Conservation (phyloP, 441 rosid species). For the Pelargonium australe region DNA sequence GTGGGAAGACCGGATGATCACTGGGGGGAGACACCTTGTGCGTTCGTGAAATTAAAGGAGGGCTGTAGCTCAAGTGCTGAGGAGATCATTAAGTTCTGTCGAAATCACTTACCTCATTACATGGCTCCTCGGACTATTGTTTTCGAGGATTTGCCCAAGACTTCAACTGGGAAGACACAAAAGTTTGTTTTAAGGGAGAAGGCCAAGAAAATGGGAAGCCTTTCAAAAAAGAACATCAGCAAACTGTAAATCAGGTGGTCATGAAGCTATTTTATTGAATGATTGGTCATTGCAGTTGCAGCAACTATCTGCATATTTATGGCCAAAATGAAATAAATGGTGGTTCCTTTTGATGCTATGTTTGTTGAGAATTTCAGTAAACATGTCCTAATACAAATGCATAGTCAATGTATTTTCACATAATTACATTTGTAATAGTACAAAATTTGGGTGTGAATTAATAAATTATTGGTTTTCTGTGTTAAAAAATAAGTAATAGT, state of each 20-base stretch:
- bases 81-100: conserved; percentile 58
- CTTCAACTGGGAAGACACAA: conserved; percentile 88
- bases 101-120: conserved; percentile 62
- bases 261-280: too few species aligned
- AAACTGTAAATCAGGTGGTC: neutral
- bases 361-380: too few species aligned
- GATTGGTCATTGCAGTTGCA: too few species aligned
- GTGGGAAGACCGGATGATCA: conserved; percentile 77
- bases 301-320: too few species aligned
- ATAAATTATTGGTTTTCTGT: too few species aligned
- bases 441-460: too few species aligned
- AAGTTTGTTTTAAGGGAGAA: conserved; percentile 66
- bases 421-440: too few species aligned
- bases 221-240: neutral
- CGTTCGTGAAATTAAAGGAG: conserved; percentile 62
- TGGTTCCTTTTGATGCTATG: too few species aligned
- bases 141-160: conserved; percentile 76
- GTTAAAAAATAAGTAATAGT: too few species aligned
- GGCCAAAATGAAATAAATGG: too few species aligned
- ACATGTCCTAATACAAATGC: too few species aligned
- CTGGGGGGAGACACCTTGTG: conserved; percentile 91
- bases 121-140: conserved; percentile 81
- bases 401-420: too few species aligned
- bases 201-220: conserved; percentile 62
- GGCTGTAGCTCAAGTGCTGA: conserved; percentile 34